Evolutionary conservation across 441 rosid species (phyloP).

Genomic region (Geranium incanum): DNA sequence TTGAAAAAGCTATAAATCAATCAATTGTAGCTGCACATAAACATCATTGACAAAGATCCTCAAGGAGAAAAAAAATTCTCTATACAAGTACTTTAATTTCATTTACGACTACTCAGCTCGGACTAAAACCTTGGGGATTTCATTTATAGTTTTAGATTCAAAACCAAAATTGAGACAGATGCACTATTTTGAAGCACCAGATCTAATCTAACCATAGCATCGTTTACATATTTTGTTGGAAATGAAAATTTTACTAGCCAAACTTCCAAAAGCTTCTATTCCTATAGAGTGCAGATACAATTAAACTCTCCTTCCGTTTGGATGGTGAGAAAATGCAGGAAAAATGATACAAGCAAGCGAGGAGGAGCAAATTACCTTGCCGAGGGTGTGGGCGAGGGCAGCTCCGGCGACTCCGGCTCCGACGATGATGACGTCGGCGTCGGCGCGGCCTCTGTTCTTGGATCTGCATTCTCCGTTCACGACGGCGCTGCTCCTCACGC

Average conservation of each 20-base stretch:
- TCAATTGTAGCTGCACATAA: background rate
- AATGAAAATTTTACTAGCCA: background rate
- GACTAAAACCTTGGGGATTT: background rate
- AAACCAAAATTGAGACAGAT: background rate
- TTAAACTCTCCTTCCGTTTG: background rate
- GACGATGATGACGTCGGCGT: slow-evolving; percentile 45
- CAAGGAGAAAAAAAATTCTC: background rate
- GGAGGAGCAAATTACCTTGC: slow-evolving; percentile 38
- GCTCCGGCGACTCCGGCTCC: slow-evolving; percentile 88
- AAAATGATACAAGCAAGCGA: background rate
- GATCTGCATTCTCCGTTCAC: slow-evolving; percentile 41
- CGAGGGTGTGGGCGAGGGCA: slow-evolving; percentile 77
- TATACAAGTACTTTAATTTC: background rate
- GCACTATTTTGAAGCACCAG: background rate
- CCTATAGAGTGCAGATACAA: background rate
- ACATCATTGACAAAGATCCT: slow-evolving; percentile 1
- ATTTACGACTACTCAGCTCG: background rate
- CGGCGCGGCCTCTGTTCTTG: slow-evolving; percentile 21
- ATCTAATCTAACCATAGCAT: background rate
- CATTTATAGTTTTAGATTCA: background rate
- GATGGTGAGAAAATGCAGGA: slow-evolving; percentile 9
- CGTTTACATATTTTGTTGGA: background rate
- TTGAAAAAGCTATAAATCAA: background rate
- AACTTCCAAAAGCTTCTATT: background rate
- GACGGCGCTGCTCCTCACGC: slow-evolving; percentile 27